These are phyloP conservation scores for Candida corydali DNA, from an alignment of 805 yeast species.

Conservation along the genomic window DNA sequence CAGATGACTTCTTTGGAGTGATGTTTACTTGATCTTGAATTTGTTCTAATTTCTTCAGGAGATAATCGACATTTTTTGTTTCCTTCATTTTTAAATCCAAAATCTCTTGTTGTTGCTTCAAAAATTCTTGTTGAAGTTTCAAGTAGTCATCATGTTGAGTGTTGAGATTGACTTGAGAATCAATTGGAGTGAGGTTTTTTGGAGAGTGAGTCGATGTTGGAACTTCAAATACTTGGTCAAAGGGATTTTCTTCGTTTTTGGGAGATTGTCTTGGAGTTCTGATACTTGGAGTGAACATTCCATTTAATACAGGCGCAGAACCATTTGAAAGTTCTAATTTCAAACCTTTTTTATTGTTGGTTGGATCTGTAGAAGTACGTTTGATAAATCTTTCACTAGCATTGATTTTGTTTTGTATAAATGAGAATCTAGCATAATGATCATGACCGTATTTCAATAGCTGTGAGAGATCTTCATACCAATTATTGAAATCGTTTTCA, in stretches of 20 bases:
- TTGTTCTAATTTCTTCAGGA: conserved; percentile 3
- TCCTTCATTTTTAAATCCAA: conserved; percentile 5
- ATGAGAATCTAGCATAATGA: conserved; percentile 46
- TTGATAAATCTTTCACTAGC: conserved; percentile 7
- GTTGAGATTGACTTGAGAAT: conserved; percentile 12
- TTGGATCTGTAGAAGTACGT: conserved; percentile 7
- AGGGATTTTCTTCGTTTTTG: conserved; percentile 29
- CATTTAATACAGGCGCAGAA: conserved; percentile 22
- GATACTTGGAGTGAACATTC: conserved; percentile 35
- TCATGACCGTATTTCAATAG: conserved; percentile 42
- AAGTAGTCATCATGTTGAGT: conserved; percentile 33
- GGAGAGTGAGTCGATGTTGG: conserved; percentile 7
- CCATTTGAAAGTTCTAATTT: conserved; percentile 6
- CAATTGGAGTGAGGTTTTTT: conserved; percentile 9
- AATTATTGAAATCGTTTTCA: conserved; percentile 41
- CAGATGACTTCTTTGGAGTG: conserved; percentile 3
- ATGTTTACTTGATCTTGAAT: conserved; percentile 4
- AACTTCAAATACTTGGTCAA: conserved; percentile 25
- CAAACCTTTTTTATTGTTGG: conserved; percentile 1
- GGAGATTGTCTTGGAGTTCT: conserved; percentile 28
- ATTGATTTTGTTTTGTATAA: conserved; percentile 26
- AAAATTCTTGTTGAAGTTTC: conserved; percentile 32
- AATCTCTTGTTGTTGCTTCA: conserved; percentile 33
- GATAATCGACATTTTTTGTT: conserved; percentile 4
- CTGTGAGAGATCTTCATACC: conserved; percentile 55